Evolutionary conservation across 2,329 filamentous ascomycete species (phyloP).

Genomic region (Xylariaceae sp.): DNA sequence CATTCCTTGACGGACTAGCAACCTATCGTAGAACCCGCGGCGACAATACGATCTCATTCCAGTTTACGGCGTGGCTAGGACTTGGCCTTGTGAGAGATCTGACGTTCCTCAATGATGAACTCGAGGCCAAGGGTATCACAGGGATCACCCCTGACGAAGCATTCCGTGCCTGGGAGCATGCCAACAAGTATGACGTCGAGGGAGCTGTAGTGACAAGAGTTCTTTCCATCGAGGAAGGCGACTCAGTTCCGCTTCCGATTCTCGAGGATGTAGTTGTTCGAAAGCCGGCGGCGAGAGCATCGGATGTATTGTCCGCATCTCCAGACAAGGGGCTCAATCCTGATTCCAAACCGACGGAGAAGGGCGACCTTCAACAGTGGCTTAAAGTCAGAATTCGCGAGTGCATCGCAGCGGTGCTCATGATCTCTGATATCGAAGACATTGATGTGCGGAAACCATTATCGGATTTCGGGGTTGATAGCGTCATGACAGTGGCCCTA

Average conservation of each 20-base stretch:
- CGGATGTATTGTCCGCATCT: not conserved
- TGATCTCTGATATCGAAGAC: slow-evolving; percentile 40
- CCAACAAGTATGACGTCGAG: slow-evolving; percentile 44
- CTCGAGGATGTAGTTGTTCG: too few species aligned
- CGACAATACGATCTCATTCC: slow-evolving; percentile 49
- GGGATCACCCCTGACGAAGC: slow-evolving; percentile 49
- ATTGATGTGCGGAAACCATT: slow-evolving; percentile 44
- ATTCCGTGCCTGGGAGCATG: slow-evolving; percentile 50
- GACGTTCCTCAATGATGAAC: slow-evolving; percentile 48
- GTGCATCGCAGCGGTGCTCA: slow-evolving; percentile 45
- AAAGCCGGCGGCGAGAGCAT: slow-evolving; percentile 20
- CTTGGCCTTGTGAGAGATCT: slow-evolving; percentile 45
- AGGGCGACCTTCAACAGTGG: slow-evolving; percentile 40
- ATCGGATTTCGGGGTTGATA: too few species aligned
- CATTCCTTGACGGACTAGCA: slow-evolving; percentile 37
- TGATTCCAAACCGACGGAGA: slow-evolving; percentile 10
- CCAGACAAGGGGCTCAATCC: not conserved
- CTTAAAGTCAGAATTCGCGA: slow-evolving; percentile 43
- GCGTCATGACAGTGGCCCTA: too few species aligned
- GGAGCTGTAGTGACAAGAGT: slow-evolving; percentile 49
- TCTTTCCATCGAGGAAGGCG: too few species aligned
- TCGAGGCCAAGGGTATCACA: slow-evolving; percentile 51
- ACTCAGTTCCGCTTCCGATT: too few species aligned
- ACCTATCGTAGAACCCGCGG: slow-evolving; percentile 41
- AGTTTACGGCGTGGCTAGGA: slow-evolving; percentile 51